Percentiles rank a stretch among this genome's conserved stretches.
These are phyloP conservation scores for Nakaseomyces kungkrabaensis DNA, from an alignment of 1,139 yeast genomes.

Conservation along the genomic window DNA sequence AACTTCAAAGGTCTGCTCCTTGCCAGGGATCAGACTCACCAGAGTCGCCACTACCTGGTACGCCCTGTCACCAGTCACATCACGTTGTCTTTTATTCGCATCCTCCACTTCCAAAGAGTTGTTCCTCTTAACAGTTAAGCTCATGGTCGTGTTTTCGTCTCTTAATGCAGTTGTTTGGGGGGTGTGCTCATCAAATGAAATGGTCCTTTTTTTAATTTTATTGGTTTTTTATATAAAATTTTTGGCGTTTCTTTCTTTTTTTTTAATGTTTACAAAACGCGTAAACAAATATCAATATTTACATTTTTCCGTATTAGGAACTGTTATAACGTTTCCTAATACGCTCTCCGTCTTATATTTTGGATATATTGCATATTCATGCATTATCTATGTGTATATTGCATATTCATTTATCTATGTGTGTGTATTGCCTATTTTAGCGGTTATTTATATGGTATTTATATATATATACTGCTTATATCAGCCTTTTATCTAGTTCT, in stretches of 20 bases:
- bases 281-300: background rate
- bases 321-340: background rate
- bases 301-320: background rate
- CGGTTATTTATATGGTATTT: background rate
- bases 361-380: too few relatives aligned
- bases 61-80: background rate
- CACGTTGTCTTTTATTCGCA: background rate
- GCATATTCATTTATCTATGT: too few relatives aligned
- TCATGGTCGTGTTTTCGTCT: background rate
- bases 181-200: too few relatives aligned
- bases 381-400: too few relatives aligned
- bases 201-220: too few relatives aligned
- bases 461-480: too few relatives aligned
- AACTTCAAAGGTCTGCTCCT: conserved; percentile 20
- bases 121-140: conserved; percentile 1
- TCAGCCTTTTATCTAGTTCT: conserved; percentile 15
- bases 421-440: too few relatives aligned
- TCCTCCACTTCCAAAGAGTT: background rate
- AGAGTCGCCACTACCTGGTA: conserved; percentile 8
- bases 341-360: too few relatives aligned
- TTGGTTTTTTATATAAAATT: too few relatives aligned
- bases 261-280: background rate
- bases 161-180: too few relatives aligned
- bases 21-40: conserved; percentile 27
- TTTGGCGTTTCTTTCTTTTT: too few relatives aligned